Evolutionary conservation across 805 yeast species (phyloP).

Genomic region (Debaryomyces prosopidis): DNA sequence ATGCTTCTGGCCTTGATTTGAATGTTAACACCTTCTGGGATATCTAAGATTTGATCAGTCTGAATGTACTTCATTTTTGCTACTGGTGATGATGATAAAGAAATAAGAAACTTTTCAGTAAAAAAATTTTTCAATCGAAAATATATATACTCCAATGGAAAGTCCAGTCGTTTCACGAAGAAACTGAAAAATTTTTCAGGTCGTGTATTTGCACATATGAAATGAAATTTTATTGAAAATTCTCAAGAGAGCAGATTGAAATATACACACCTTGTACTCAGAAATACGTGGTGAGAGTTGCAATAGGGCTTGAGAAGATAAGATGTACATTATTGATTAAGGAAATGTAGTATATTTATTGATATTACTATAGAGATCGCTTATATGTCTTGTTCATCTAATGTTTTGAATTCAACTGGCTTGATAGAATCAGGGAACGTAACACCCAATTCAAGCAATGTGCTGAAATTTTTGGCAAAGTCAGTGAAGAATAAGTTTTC

Average conservation of each 20-base stretch:
- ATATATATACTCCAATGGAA: background rate
- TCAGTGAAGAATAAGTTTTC: slow-evolving; percentile 50
- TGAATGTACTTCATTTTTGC: slow-evolving; percentile 74
- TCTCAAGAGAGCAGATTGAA: background rate
- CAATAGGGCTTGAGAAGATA: background rate
- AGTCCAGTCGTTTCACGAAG: background rate
- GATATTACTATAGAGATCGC: background rate
- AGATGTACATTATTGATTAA: background rate
- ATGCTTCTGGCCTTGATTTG: slow-evolving; percentile 87
- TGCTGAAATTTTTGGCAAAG: slow-evolving; percentile 46
- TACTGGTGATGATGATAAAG: slow-evolving; percentile 2
- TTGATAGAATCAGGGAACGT: slow-evolving; percentile 51
- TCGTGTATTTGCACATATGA: slow-evolving; percentile 6
- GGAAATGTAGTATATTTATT: background rate
- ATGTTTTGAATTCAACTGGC: slow-evolving; percentile 56
- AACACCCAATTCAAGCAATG: slow-evolving; percentile 46
- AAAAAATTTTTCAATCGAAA: background rate
- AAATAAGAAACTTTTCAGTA: background rate
- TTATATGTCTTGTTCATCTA: slow-evolving; percentile 61
- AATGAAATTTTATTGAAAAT: too few relatives aligned
- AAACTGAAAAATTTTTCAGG: slow-evolving; percentile 13
- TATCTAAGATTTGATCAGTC: slow-evolving; percentile 77
- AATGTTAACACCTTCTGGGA: slow-evolving; percentile 93
- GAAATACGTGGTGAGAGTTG: background rate
- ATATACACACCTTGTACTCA: slow-evolving; percentile 2